These are phyloP conservation scores for Penicillium robsamsonii DNA, from an alignment of 495 filamentous ascomycete species.

Conservation along the genomic window DNA sequence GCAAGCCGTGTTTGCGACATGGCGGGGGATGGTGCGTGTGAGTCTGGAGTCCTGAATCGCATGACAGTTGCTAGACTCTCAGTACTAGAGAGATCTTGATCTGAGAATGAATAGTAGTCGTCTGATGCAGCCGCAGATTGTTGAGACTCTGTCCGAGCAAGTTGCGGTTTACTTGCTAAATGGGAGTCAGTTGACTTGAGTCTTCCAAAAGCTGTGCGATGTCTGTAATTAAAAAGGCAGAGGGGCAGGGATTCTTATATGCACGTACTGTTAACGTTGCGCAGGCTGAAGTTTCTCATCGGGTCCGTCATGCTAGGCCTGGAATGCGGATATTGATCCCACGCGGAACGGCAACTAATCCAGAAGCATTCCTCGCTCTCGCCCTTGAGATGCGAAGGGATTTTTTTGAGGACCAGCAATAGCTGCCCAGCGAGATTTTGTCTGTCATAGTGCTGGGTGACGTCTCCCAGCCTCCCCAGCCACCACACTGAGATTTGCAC, in stretches of 20 bases:
- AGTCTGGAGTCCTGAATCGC: constrained; percentile 52
- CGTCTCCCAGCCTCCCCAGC: constrained; percentile 34
- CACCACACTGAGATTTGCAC: constrained; percentile 16
- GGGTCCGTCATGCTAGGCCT: constrained; percentile 23
- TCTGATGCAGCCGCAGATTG: constrained; percentile 65
- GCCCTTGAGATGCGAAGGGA: constrained; percentile 19
- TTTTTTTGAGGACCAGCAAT: constrained; percentile 9
- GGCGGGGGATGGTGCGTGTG: constrained; percentile 36
- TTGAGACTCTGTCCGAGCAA: constrained; percentile 52
- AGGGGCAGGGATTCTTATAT: constrained; percentile 8
- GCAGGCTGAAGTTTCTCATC: constrained; percentile 31
- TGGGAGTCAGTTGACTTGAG: constrained; percentile 13
- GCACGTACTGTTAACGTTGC: constrained; percentile 33
- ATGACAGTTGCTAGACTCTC: constrained; percentile 49
- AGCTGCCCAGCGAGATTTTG: constrained; percentile 24
- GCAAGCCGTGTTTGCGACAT: constrained; percentile 27
- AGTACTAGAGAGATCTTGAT: constrained; percentile 43
- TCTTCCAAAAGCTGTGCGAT: background rate
- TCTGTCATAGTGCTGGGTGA: constrained; percentile 22
- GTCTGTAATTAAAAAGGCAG: constrained; percentile 1
- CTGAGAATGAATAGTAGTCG: constrained; percentile 66
- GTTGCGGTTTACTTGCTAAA: constrained; percentile 52
- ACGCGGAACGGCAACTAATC: constrained; percentile 18
- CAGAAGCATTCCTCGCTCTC: constrained; percentile 26
- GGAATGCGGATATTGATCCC: constrained; percentile 20